Evolutionary conservation across 2,329 filamentous ascomycete species (phyloP).

Genomic region (Kalmusia sp.): DNA sequence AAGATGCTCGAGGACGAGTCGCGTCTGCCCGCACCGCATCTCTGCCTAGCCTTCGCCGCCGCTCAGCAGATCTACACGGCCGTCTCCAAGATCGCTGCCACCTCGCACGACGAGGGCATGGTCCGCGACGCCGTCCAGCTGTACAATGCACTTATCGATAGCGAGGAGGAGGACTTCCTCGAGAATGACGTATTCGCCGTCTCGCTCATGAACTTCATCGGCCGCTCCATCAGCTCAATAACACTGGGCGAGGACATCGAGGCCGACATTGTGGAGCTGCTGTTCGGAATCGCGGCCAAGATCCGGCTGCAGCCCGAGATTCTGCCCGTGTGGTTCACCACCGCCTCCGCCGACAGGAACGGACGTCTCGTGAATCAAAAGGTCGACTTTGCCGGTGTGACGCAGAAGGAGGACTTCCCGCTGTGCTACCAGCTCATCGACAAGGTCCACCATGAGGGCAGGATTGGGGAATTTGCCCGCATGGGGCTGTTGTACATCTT

Average conservation of each 20-base stretch:
- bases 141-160: conserved; percentile 92
- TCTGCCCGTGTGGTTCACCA: conserved; percentile 88
- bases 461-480: conserved; percentile 92
- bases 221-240: conserved; percentile 76
- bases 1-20: conserved; percentile 86
- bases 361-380: conserved; percentile 57
- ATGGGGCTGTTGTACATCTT: conserved; percentile 96
- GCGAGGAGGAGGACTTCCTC: conserved; percentile 93
- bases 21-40: conserved; percentile 84
- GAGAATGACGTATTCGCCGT: conserved; percentile 85
- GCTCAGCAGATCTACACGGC: conserved; percentile 88
- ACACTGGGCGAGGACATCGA: conserved; percentile 82
- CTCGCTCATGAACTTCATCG: conserved; percentile 84
- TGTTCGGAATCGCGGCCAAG: conserved; percentile 97
- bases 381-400: conserved; percentile 80
- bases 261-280: conserved; percentile 85
- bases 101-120: conserved; percentile 83
- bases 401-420: conserved; percentile 89
- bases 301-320: conserved; percentile 89
- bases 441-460: conserved; percentile 94
- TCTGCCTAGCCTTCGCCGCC: conserved; percentile 87
- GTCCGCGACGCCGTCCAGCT: conserved; percentile 84
- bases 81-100: conserved; percentile 86
- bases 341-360: conserved; percentile 47
- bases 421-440: conserved; percentile 95